Evolutionary conservation across 805 yeast species (phyloP), one percentile per base, ranked within the genome.

Genomic region (Maudiozyma serrabonitensis): DNA sequence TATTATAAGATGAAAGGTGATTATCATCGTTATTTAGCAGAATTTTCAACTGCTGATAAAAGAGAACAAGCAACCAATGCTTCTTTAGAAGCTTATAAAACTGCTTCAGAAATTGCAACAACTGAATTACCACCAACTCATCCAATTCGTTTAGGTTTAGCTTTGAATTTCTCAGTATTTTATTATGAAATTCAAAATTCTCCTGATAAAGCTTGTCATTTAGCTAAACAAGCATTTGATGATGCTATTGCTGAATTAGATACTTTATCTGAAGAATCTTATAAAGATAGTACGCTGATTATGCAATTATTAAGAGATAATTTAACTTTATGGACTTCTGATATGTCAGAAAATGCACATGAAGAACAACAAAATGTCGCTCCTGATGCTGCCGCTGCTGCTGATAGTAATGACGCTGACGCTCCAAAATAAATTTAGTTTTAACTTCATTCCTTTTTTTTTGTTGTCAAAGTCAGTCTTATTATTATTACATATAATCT

Each of bases 1-100:
- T 91, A 91, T 80, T 89, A 87, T 77, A 91, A 91, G 81, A 91
- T 91, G 98, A 91, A 91, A 78, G 99, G 98, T 79, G 99, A 91
- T 73, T 91, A 91, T 79, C 95, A 90, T 78, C 95, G 99, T 78
- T 91, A 91, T 74, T 80, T 91, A 74, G 97, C 97, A 55, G 99
- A 91, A 76, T 93, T 91, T 67, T 91, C 97, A 55, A 78, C 82
- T 62, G 81, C 87, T 57, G 97, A 89, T 60, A 85, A 84, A 73
- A 87, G 96, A 70, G 87, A 89, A 69, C 88, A 79, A 58, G 95
- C 96, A 56, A 93, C 98, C 46, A 89, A 86, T 63, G 78, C 84
- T 58, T 91, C 98, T 39, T 80, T 89, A 67, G 95, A 88, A 72
- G 91, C 96, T 55, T 91, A 91, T 79, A 86, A 87, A 74, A 69